Evolutionary conservation across 169 alveolate species (phyloP), one percentile per base, ranked within the genome.

Genomic region (Amoebophrya sp.): DNA sequence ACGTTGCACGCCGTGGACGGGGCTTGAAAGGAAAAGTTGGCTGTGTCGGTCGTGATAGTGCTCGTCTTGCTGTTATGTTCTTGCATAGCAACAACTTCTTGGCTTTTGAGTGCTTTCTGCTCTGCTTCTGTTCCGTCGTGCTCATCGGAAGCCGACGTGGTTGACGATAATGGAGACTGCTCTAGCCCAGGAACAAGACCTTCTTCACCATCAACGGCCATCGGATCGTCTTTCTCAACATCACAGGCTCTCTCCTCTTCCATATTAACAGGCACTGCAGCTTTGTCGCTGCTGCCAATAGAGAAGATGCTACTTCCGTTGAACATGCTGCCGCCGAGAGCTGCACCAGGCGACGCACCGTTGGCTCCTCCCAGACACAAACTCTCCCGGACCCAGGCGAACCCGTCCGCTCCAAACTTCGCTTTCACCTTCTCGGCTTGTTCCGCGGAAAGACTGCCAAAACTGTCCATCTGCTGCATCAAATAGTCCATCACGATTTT

Each of bases 1-100:
- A 98, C 92, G 94, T 97, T 98, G 77, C 94, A 93, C 90, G 97
- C 96, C 55, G 98, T 95, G 14, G 98, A 97, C 25, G 96, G 96
- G 0, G 99, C 97, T 29, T 95, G 96, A 93, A 98, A 97, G 66
- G 97, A 97, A 91, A 96, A 98, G 55, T 33, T 40, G n/a, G n/a
- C n/a, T n/a, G n/a, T n/a, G n/a, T n/a, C n/a, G 3, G 77, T 55
- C 33, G 77, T 0, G n/a, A 0, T 2, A 10, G 77, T 2, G 77
- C 3, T 10, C 38, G 89, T 77, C 40, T 39, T 40, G 83, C 88
- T 77, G n/a, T 90, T 92, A n/a, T 39, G 23, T 53, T 77, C 41
- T 89, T 40, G 66, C 18, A 40, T 40, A 0, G 77, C 54, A 55
- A 47, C 93, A n/a, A 1, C 93, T 32, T 39, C 77, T n/a, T 32